Base-by-base conservation (phyloP, 2,329 filamentous ascomycete genomes). In the Aureobasidium pullulans region DNA sequence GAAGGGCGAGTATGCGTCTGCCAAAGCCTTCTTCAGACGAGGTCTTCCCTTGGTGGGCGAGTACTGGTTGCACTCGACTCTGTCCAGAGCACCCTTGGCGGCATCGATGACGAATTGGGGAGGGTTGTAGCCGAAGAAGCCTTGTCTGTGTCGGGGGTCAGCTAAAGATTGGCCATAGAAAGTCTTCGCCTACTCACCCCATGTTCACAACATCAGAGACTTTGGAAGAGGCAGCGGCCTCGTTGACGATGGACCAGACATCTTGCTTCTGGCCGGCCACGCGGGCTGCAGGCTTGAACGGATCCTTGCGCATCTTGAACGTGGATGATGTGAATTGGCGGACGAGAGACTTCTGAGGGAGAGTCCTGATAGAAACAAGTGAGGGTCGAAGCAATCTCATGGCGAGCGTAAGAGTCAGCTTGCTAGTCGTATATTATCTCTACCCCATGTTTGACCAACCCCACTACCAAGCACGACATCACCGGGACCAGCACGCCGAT, bases 21-120 rank as follows among this genome's bases (percentile, higher is more conserved):
- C 89, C 68, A 99, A 86, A 54, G 94, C 94, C 78, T 97, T 90
- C 81, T 87, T 93, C 69, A 99, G 81, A 59, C 93, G 84, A 43
- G 94, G 93, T 6, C 93, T 86, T 62, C 94, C 94, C 78, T 91
- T 94, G 19, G 94, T 96, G 2, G 92, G 94, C 23, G 91, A 93
- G 80, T 99, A 99, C 79, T 99, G 94, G 74, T 99, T 99, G 81
- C 93, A 96, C 66, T 97, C 94, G 23, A 99, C 93, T 54, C 85
- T 83, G 70, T 96, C 87, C 54, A 99, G 82, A 40, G 93, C 92
- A 40, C 87, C 79, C 75, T 96, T 97, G 54, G 94, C 94, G 43
- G 94, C 94, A 67, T 96, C 83, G 64, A 96, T 79, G 64, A 96
- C 90, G 73, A 96, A 97, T 37, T 86, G 75, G 7, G 93, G 93